Evolutionary conservation across 345 rosid species (phyloP).

Genomic region (thale cress (Arabidopsis thaliana)): TAIR10.1 NC_003075.7:15755001-15755500

Average conservation of each 20-base stretch:
- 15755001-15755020: too few species aligned
- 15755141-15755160: constrained; percentile 4
- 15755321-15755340: constrained; percentile 1
- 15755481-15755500: too few species aligned
- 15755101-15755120: not conserved
- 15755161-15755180: constrained; percentile 20
- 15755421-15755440: too few species aligned
- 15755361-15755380: constrained; percentile 30
- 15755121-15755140: constrained; percentile 6
- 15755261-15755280: not conserved
- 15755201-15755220: constrained; percentile 14
- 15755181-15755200: constrained; percentile 27
- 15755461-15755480: too few species aligned
- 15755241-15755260: not conserved
- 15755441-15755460: too few species aligned
- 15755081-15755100: not conserved
- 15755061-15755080: too few species aligned
- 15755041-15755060: not conserved
- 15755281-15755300: constrained; percentile 23
- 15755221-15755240: constrained; percentile 11
- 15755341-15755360: constrained; percentile 24
- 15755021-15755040: not conserved
- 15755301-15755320: constrained; percentile 42
- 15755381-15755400: constrained; percentile 17
- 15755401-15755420: not conserved